A percentile compares a stretch with the other conserved stretches of the same genome.
Conservation (phyloP, 2,329 filamentous ascomycete genomes). For the Mycosphaerella sp. region DNA sequence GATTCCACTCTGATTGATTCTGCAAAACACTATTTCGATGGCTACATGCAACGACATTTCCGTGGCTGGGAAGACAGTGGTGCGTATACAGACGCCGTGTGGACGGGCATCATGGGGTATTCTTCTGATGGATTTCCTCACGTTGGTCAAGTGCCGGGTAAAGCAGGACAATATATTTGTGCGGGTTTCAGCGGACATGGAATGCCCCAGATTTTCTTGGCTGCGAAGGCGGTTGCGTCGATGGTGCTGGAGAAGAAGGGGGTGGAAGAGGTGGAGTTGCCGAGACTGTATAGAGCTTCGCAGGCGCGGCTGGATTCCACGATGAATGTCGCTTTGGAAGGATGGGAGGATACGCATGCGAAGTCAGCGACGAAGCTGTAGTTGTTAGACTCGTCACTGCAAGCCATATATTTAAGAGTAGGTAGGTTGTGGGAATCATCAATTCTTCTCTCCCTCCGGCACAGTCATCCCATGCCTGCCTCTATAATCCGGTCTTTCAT, state of each 20-base stretch:
- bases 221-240: slow-evolving; percentile 20
- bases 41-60: slow-evolving; percentile 47
- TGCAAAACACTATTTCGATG: slow-evolving; percentile 42
- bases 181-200: slow-evolving; percentile 26
- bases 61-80: slow-evolving; percentile 44
- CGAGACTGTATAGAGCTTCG: slow-evolving; percentile 18
- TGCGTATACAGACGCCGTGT: slow-evolving; percentile 34
- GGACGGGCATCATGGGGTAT: slow-evolving; percentile 40
- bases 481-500: slow-evolving; percentile 55
- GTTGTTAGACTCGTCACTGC: background rate
- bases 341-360: slow-evolving; percentile 11
- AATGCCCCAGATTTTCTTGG: slow-evolving; percentile 24
- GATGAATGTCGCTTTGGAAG: slow-evolving; percentile 16
- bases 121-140: slow-evolving; percentile 22
- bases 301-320: slow-evolving; percentile 16
- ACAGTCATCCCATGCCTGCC: slow-evolving; percentile 61
- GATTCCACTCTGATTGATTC: slow-evolving; percentile 43
- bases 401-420: background rate
- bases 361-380: slow-evolving; percentile 17
- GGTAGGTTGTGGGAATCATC: background rate
- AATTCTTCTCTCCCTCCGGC: slow-evolving; percentile 37
- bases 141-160: slow-evolving; percentile 23
- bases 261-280: slow-evolving; percentile 17
- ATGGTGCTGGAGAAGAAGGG: slow-evolving; percentile 14
- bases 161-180: slow-evolving; percentile 19